Conservation (phyloP, 2,329 filamentous ascomycete species). For the Domatiomyces globalis region DNA sequence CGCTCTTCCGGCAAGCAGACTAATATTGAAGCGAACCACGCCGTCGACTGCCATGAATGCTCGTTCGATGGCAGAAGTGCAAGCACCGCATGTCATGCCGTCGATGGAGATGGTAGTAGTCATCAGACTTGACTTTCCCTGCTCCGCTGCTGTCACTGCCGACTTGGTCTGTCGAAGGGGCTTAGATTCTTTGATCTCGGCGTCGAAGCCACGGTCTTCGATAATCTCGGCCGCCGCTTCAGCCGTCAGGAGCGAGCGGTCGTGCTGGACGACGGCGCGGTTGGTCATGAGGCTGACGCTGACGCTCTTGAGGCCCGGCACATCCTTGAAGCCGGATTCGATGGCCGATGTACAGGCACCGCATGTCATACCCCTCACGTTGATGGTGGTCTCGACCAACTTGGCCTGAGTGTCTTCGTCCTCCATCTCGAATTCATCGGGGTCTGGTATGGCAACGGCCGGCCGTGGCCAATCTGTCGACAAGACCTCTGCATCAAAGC, state of each 20-base stretch:
- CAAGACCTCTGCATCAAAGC: conserved; percentile 84
- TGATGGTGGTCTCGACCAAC: conserved; percentile 56
- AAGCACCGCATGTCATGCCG: conserved; percentile 96
- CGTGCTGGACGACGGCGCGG: conserved; percentile 72
- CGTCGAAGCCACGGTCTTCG: conserved; percentile 63
- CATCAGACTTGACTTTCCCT: conserved; percentile 30
- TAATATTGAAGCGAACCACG: conserved; percentile 82
- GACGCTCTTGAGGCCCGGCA: conserved; percentile 58
- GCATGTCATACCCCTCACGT: conserved; percentile 80
- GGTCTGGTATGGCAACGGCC: conserved; percentile 10
- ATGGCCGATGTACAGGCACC: conserved; percentile 78
- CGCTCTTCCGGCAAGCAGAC: conserved; percentile 78
- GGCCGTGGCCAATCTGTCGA: conserved; percentile 49
- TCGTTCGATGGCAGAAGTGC: conserved; percentile 77
- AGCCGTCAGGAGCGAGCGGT: conserved; percentile 40
- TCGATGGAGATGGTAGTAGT: conserved; percentile 80
- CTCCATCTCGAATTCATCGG: conserved; percentile 20
- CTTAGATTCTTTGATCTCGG: conserved; percentile 33
- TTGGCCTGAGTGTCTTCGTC: conserved; percentile 10
- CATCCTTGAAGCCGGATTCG: conserved; percentile 63
- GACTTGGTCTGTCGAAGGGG: conserved; percentile 20
- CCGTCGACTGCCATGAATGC: conserved; percentile 68
- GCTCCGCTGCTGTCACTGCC: conserved; percentile 22
- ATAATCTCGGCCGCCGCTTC: conserved; percentile 45
- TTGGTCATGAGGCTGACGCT: conserved; percentile 75